Base-by-base conservation (phyloP, 495 filamentous ascomycete species). In the Eremomyces bilateralis region DNA sequence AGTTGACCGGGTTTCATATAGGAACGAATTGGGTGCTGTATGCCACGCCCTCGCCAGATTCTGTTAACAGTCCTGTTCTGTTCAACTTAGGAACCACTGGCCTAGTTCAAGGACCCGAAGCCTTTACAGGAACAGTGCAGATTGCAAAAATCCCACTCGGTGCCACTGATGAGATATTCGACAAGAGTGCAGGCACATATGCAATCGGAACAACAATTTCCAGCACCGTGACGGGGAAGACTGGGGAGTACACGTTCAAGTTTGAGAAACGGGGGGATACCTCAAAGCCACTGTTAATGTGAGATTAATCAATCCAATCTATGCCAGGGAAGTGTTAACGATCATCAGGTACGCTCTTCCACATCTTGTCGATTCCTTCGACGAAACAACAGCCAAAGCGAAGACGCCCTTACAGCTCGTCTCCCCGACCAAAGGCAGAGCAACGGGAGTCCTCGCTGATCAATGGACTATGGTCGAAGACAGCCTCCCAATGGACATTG, bases 301-400 rank as follows among this genome's bases (percentile, higher is more conserved):
- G 13, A 6, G 24, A 27, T 13, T 27, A 8, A 8, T 6, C 13
- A 27, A 27, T n/a, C n/a, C n/a, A 27, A 6, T 27, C 13, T 13
- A 8, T 27, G 24, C 24, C 6, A 8, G 24, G 8, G 13, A 8
- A 13, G 24, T 27, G 13, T 13, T 27, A 27, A 27, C 24, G 24
- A 13, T n/a, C 8, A 27, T 8, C 24, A 37, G 11, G 35, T 37
- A 33, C 35, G 35, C 35, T 34, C 16, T 37, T 5, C 35, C 35
- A 15, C 35, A 37, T 32, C 35, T 33, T 32, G 8, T 11, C 24
- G 13, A 17, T 4, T 35, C 33, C 4, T 35, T 35, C 16, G 33
- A 35, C 20, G 33, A 19, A 10, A n/a, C 4, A 21, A 15, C 35
- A 5, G 6, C 24, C 6, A 10, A 32, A 24, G 21, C 25, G 6